A percentile compares a stretch with the other conserved stretches of the same genome.
phyloP scores from a whole-genome alignment of 371 early-diverging fungal species.

The Mortierella sp. region DNA sequence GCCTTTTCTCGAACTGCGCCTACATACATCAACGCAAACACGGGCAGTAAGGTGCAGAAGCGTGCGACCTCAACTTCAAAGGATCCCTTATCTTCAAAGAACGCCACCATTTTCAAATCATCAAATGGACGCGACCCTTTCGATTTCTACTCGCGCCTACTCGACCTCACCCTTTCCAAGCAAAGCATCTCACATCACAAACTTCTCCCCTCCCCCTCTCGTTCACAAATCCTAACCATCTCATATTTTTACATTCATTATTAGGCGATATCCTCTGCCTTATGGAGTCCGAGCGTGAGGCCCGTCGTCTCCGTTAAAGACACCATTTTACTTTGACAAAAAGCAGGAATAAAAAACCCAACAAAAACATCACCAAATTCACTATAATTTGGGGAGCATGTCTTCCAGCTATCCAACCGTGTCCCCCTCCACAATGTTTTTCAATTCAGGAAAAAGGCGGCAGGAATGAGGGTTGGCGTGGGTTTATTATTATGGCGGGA shows the following conservation, averaged over 20 bases:
- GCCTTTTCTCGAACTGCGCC: too few species aligned
- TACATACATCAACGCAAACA: too few species aligned
- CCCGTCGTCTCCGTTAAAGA: constrained; percentile 93
- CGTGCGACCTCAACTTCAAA: too few species aligned
- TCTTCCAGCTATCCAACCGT: not conserved
- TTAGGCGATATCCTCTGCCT: constrained; percentile 92
- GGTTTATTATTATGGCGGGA: not conserved
- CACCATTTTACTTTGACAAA: constrained; percentile 6
- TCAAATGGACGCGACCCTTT: not conserved
- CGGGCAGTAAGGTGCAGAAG: too few species aligned
- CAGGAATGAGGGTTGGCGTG: not conserved
- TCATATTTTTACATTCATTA: not conserved
- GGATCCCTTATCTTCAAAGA: too few species aligned
- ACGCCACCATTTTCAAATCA: too few species aligned
- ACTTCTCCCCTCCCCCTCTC: not conserved
- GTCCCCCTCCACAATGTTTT: too few species aligned
- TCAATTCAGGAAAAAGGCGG: not conserved
- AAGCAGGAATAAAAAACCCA: constrained; percentile 17
- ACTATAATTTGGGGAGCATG: not conserved
- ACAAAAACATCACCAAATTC: constrained; percentile 15
- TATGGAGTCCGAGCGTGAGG: constrained; percentile 98
- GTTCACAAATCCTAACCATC: not conserved
- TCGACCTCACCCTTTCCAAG: not conserved
- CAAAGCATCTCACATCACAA: not conserved
- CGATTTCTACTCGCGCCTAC: not conserved